These are phyloP conservation scores for Leptographium radiaticola DNA, from an alignment of 2,329 filamentous ascomycete genomes.

Conservation along the genomic window DNA sequence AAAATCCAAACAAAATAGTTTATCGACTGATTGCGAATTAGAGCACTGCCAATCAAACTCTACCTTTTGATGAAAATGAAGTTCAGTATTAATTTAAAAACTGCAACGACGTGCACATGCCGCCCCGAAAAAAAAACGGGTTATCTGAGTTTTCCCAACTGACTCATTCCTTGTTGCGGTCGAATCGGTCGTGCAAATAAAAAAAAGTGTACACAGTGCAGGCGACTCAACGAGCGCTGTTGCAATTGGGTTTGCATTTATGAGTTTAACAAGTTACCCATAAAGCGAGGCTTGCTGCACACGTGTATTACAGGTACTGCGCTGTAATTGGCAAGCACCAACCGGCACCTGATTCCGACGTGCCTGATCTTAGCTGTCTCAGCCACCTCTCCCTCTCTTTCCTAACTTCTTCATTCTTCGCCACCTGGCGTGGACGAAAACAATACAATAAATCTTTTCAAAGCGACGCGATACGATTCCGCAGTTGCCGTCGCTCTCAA, in stretches of 20 bases:
- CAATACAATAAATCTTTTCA: background rate
- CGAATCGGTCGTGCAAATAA: too few species aligned
- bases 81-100: background rate
- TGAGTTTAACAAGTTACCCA: too few species aligned
- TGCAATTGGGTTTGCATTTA: too few species aligned
- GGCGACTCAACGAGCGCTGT: background rate
- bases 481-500: background rate
- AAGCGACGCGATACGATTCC: background rate
- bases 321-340: too few species aligned
- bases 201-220: background rate
- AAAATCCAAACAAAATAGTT: background rate
- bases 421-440: background rate
- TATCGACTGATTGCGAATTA: background rate
- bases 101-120: background rate
- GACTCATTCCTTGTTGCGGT: background rate
- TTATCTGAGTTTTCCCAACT: background rate
- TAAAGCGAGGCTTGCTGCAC: too few species aligned
- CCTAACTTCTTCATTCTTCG: background rate
- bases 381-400: background rate
- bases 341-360: background rate
- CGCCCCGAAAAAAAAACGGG: background rate
- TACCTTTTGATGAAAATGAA: too few species aligned
- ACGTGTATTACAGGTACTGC: too few species aligned
- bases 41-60: background rate
- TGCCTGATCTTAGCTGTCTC: background rate